These are phyloP conservation scores for Syzygium jambos DNA, from an alignment of 345 rosid species.

Conservation along the genomic window DNA sequence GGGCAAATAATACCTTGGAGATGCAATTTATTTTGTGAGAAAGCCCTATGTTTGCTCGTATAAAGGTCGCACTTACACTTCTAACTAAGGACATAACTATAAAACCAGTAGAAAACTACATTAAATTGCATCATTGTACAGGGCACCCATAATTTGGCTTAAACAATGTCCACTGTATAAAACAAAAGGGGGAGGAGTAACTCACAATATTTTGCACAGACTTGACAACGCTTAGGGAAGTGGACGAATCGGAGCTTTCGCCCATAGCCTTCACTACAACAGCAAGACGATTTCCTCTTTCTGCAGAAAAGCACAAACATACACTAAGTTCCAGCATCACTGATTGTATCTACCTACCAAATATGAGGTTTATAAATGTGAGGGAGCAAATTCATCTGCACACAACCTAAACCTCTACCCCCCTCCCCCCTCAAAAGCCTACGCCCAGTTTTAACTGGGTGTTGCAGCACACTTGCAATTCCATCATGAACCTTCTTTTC, in stretches of 20 bases:
- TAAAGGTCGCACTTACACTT: neutral
- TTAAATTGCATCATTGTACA: neutral
- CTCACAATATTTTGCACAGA: slow-evolving; percentile 67
- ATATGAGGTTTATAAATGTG: neutral
- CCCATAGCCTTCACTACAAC: slow-evolving; percentile 47
- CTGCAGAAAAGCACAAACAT: slow-evolving; percentile 18
- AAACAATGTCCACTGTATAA: neutral
- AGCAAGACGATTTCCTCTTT: slow-evolving; percentile 18
- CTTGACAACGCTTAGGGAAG: slow-evolving; percentile 45
- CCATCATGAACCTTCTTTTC: neutral
- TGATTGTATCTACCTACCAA: neutral
- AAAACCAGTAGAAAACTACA: neutral
- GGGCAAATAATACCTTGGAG: neutral
- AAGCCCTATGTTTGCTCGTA: neutral
- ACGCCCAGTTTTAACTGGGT: neutral
- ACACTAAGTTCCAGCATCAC: neutral
- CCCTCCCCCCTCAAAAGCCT: neutral
- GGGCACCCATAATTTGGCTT: neutral
- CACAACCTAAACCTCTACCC: neutral
- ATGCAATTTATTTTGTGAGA: neutral
- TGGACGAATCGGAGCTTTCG: slow-evolving; percentile 54
- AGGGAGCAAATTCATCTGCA: neutral
- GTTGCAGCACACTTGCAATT: neutral
- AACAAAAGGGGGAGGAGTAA: neutral
- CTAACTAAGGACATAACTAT: neutral